Conservation (phyloP, 1,284 basidiomycete genomes). For the Jaminaea rosea region DNA sequence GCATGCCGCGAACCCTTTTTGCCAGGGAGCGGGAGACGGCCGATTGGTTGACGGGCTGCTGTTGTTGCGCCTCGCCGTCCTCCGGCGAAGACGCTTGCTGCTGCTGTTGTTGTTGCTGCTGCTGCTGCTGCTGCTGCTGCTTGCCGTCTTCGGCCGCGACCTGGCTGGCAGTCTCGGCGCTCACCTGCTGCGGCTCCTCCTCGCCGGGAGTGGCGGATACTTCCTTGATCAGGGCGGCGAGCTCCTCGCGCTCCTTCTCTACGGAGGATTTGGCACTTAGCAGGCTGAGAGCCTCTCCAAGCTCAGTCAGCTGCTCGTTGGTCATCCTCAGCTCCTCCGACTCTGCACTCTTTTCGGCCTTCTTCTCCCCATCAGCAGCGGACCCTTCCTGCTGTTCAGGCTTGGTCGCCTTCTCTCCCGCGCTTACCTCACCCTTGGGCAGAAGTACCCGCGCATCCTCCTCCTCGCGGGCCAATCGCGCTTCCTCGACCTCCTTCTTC, state of each 20-base stretch:
- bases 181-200: not conserved
- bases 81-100: not conserved
- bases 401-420: conserved; percentile 10
- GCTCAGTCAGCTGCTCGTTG: conserved; percentile 85
- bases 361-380: not conserved
- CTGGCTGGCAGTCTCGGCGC: not conserved
- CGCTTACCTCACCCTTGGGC: conserved; percentile 18
- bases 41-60: conserved; percentile 1
- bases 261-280: conserved; percentile 93
- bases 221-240: conserved; percentile 80
- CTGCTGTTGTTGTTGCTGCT: too few relatives aligned
- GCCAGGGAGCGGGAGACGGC: conserved; percentile 52
- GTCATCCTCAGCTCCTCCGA: conserved; percentile 81
- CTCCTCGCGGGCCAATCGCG: conserved; percentile 27
- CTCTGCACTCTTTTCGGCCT: conserved; percentile 37
- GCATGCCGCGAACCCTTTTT: conserved; percentile 89
- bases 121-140: not conserved
- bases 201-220: conserved; percentile 7
- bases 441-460: conserved; percentile 32
- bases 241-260: conserved; percentile 86
- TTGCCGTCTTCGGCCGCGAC: not conserved
- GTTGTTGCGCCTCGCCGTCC: conserved; percentile 4
- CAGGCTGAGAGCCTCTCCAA: conserved; percentile 82
- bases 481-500: conserved; percentile 53
- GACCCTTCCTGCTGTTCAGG: not conserved